Evolutionary conservation across 345 rosid species (phyloP).

Genomic region (Eucalyptus albens): DNA sequence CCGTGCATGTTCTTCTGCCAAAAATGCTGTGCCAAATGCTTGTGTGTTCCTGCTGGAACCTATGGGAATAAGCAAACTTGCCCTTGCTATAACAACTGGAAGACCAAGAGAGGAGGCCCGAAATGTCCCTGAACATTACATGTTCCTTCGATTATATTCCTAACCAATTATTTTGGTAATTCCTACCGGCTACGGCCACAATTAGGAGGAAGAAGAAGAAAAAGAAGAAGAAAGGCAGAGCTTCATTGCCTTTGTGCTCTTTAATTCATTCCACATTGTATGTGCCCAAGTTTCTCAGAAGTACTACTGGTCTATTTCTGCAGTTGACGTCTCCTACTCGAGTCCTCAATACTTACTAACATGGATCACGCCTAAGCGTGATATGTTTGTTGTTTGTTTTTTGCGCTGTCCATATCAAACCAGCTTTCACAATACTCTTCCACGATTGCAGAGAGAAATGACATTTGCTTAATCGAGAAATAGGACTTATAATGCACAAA

Average conservation of each 20-base stretch:
- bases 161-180: background rate
- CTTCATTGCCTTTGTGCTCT: background rate
- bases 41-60: constrained; percentile 72
- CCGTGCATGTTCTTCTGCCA: constrained; percentile 62
- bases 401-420: background rate
- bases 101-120: constrained; percentile 59
- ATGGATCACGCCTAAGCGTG: background rate
- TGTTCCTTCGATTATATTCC: background rate
- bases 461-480: background rate
- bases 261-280: background rate
- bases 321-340: background rate
- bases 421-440: background rate
- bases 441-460: background rate
- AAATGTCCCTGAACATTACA: constrained; percentile 43
- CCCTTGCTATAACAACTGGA: constrained; percentile 71
- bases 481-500: background rate
- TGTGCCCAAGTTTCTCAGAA: background rate
- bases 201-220: background rate
- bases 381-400: background rate
- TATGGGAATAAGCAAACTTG: constrained; percentile 57
- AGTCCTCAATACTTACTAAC: background rate
- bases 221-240: background rate
- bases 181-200: background rate
- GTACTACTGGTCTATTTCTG: background rate
- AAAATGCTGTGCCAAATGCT: constrained; percentile 54